Evolutionary conservation across 1,284 basidiomycete species (phyloP).

Genomic region (Heterobasidion occidentale): DNA sequence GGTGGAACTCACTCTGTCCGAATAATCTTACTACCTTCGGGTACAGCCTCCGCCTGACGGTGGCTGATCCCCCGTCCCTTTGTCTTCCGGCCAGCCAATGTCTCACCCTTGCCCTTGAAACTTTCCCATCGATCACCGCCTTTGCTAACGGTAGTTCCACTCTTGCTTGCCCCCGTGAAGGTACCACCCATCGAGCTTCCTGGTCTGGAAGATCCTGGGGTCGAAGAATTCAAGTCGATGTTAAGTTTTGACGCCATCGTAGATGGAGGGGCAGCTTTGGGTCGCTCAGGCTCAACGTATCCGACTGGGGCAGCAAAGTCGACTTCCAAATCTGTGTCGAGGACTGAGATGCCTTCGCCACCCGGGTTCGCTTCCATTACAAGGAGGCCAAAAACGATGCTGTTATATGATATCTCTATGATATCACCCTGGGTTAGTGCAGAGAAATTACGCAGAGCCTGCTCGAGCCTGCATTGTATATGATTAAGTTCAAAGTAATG

Average conservation of each 20-base stretch:
- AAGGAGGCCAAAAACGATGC: conserved; percentile 89
- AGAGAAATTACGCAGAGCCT: conserved; percentile 93
- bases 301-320: conserved; percentile 74
- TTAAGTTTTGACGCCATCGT: conserved; percentile 98
- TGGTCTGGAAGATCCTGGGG: conserved; percentile 76
- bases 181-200: conserved; percentile 66
- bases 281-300: conserved; percentile 86
- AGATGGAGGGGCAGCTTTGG: conserved; percentile 71
- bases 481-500: background rate
- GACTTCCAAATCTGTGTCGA: conserved; percentile 96
- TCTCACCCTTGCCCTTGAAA: conserved; percentile 91
- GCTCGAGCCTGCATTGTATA: conserved; percentile 66
- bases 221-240: conserved; percentile 83
- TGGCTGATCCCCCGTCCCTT: conserved; percentile 88
- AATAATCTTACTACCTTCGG: conserved; percentile 81
- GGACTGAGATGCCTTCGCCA: conserved; percentile 81
- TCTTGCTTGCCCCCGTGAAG: conserved; percentile 40
- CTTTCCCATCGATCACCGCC: conserved; percentile 81
- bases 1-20: conserved; percentile 69
- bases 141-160: conserved; percentile 51
- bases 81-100: conserved; percentile 79
- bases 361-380: conserved; percentile 93
- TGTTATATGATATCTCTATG: conserved; percentile 89
- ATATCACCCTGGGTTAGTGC: conserved; percentile 85
- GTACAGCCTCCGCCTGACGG: conserved; percentile 72